Percentiles rank a stretch among this genome's conserved stretches.
These are phyloP conservation scores for Lichtheimia hyalospora DNA, from an alignment of 371 early-diverging fungal genomes.

Conservation along the genomic window DNA sequence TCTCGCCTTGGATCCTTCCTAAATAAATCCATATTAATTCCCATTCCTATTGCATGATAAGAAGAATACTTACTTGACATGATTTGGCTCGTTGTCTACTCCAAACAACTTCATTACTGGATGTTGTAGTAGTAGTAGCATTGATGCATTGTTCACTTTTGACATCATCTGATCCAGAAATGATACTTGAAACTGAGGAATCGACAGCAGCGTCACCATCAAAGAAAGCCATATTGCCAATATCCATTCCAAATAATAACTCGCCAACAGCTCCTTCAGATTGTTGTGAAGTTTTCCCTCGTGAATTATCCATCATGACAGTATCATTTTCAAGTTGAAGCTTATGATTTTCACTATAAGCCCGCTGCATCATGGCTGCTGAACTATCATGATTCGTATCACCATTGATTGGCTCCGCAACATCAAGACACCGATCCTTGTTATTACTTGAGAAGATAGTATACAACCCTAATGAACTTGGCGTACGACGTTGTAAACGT, in stretches of 20 bases:
- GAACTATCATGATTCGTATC: not conserved
- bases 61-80: constrained; percentile 22
- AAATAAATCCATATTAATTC: too few species aligned
- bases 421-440: not conserved
- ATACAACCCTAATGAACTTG: constrained; percentile 23
- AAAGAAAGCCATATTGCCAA: constrained; percentile 22
- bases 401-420: too few species aligned
- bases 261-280: constrained; percentile 21
- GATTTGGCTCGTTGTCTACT: constrained; percentile 33
- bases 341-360: too few species aligned
- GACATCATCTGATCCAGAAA: constrained; percentile 18
- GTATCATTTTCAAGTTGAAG: too few species aligned
- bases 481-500: constrained; percentile 22
- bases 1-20: constrained; percentile 12
- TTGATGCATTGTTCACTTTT: constrained; percentile 23
- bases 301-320: too few species aligned
- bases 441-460: constrained; percentile 9
- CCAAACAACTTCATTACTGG: constrained; percentile 17
- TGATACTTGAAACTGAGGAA: constrained; percentile 17
- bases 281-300: too few species aligned
- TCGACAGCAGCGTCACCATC: constrained; percentile 14
- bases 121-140: too few species aligned
- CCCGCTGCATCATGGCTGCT: not conserved
- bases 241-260: constrained; percentile 33
- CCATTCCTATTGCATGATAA: too few species aligned